Evolutionary conservation across 108 stramenopile species (phyloP).

Genomic region (Cyclotella sp.): DNA sequence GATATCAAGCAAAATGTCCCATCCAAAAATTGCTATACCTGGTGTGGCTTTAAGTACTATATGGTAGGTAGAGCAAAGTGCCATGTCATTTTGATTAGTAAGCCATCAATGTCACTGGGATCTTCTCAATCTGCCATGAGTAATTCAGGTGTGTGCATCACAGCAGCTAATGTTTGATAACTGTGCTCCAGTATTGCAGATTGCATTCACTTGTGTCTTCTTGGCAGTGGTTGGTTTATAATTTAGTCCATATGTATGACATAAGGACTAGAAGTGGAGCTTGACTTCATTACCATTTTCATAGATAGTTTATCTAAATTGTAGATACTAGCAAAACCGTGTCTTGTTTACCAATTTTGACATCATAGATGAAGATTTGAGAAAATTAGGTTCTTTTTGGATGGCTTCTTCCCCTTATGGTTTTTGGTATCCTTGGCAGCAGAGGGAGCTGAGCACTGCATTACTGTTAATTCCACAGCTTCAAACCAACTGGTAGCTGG

Average conservation of each 20-base stretch:
- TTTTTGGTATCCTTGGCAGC: neutral
- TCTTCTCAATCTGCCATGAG: too few species aligned
- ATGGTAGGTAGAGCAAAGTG: too few species aligned
- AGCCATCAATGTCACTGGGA: too few species aligned
- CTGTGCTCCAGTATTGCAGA: slow-evolving; percentile 55
- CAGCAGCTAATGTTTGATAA: slow-evolving; percentile 50
- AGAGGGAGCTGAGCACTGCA: neutral
- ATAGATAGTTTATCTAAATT: slow-evolving; percentile 7
- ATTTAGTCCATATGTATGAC: slow-evolving; percentile 18
- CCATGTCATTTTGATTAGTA: too few species aligned
- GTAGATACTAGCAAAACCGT: slow-evolving; percentile 8
- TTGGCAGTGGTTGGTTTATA: slow-evolving; percentile 31
- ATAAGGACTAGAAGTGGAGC: slow-evolving; percentile 8
- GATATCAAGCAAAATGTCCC: too few species aligned
- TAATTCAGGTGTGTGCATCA: too few species aligned
- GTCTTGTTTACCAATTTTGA: slow-evolving; percentile 1
- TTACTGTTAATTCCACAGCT: too few species aligned
- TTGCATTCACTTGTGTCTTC: slow-evolving; percentile 56
- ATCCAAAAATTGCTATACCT: too few species aligned
- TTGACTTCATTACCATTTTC: slow-evolving; percentile 52
- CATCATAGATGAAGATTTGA: neutral
- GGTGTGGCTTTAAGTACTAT: too few species aligned
- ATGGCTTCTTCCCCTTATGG: too few species aligned
- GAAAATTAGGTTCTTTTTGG: neutral
- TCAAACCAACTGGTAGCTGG: too few species aligned